phyloP scores from a whole-genome alignment of 495 filamentous ascomycete genomes.

The Hyaloscypha finlandica region DNA sequence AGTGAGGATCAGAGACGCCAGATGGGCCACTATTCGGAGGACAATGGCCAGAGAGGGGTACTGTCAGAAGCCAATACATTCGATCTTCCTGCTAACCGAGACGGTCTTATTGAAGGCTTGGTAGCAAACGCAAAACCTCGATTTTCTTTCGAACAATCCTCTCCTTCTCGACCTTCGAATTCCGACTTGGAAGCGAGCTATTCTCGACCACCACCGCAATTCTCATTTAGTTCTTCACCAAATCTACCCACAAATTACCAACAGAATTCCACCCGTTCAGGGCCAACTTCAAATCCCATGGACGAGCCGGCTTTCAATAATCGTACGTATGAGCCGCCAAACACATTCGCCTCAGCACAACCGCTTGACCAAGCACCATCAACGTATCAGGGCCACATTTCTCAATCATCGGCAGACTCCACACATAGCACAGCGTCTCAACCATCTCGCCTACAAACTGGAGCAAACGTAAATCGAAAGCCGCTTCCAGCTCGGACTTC shows the following conservation, averaged over 20 bases:
- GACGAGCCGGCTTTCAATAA: not conserved
- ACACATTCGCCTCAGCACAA: conserved; percentile 13
- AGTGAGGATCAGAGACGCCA: conserved; percentile 36
- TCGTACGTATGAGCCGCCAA: conserved; percentile 20
- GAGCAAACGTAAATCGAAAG: conserved; percentile 59
- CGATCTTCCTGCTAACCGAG: conserved; percentile 51
- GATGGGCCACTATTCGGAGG: conserved; percentile 27
- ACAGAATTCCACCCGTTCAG: not conserved
- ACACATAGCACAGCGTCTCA: conserved; percentile 25
- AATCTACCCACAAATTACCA: not conserved
- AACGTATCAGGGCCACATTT: conserved; percentile 14
- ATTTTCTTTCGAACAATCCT: conserved; percentile 32
- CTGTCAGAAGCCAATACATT: conserved; percentile 46
- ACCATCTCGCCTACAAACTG: conserved; percentile 43
- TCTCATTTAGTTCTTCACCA: conserved; percentile 14
- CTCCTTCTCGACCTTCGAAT: conserved; percentile 15
- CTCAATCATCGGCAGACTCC: conserved; percentile 25
- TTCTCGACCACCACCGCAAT: conserved; percentile 20
- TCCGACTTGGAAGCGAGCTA: conserved; percentile 11
- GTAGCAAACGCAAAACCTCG: conserved; percentile 21
- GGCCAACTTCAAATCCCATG: not conserved
- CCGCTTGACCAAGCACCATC: not conserved
- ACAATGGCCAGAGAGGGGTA: conserved; percentile 46
- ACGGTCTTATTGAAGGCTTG: conserved; percentile 52
- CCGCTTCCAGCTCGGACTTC: conserved; percentile 57